Percentiles rank a stretch among this genome's conserved stretches.
Conservation (phyloP, 345 rosid genomes). For the thale cress (Arabidopsis thaliana) region TAIR10.1 NC_003070.9:5472501-5473000, state of each 20-base stretch:
- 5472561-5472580: slow-evolving; percentile 83
- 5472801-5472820: slow-evolving; percentile 31
- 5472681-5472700: slow-evolving; percentile 51
- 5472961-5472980: too few relatives aligned
- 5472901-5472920: slow-evolving; percentile 5
- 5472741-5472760: slow-evolving; percentile 19
- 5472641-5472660: neutral
- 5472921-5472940: neutral
- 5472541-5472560: slow-evolving; percentile 90
- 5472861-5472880: slow-evolving; percentile 38
- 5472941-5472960: neutral
- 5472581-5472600: slow-evolving; percentile 58
- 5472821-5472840: slow-evolving; percentile 33
- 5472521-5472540: slow-evolving; percentile 86
- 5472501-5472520: slow-evolving; percentile 47
- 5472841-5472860: slow-evolving; percentile 38
- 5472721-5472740: slow-evolving; percentile 45
- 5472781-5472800: slow-evolving; percentile 30
- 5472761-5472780: slow-evolving; percentile 27
- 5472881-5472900: slow-evolving; percentile 18
- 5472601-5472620: neutral
- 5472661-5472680: slow-evolving; percentile 2
- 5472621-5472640: neutral
- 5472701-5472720: slow-evolving; percentile 46
- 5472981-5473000: too few relatives aligned